These are phyloP conservation scores for Danielia oregonensis DNA, from an alignment of 805 yeast genomes.

Conservation along the genomic window DNA sequence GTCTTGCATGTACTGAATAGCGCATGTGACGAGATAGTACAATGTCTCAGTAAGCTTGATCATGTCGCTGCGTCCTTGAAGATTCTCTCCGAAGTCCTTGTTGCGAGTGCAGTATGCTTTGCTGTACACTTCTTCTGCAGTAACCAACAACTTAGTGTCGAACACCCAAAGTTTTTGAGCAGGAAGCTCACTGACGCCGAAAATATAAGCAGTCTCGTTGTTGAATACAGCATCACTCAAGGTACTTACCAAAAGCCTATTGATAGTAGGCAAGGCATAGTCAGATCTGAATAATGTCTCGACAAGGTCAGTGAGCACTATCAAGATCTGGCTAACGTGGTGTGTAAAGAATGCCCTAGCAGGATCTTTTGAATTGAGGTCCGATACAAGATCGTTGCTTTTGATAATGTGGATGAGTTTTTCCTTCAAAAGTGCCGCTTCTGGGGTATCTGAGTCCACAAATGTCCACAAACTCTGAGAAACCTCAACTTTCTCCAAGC, in stretches of 20 bases:
- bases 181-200: slow-evolving; percentile 25
- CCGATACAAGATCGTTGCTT: slow-evolving; percentile 5
- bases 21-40: slow-evolving; percentile 33
- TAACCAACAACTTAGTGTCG: slow-evolving; percentile 34
- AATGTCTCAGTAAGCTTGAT: slow-evolving; percentile 27
- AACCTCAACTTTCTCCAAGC: slow-evolving; percentile 39
- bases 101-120: slow-evolving; percentile 15
- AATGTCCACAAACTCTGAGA: slow-evolving; percentile 41
- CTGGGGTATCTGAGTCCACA: slow-evolving; percentile 9
- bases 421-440: slow-evolving; percentile 10
- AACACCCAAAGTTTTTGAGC: slow-evolving; percentile 46
- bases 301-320: slow-evolving; percentile 27
- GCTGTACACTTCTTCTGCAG: slow-evolving; percentile 40
- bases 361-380: slow-evolving; percentile 13
- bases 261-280: slow-evolving; percentile 13
- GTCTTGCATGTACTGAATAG: slow-evolving; percentile 33
- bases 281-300: slow-evolving; percentile 16
- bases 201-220: slow-evolving; percentile 39
- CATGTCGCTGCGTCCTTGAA: slow-evolving; percentile 17
- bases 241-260: slow-evolving; percentile 23
- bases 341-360: slow-evolving; percentile 26
- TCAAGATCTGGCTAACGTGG: slow-evolving; percentile 21
- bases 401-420: slow-evolving; percentile 9
- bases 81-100: slow-evolving; percentile 5
- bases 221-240: slow-evolving; percentile 29